These are phyloP conservation scores for Wickerhamiella parazyma DNA, from an alignment of 805 yeast species.

Conservation along the genomic window DNA sequence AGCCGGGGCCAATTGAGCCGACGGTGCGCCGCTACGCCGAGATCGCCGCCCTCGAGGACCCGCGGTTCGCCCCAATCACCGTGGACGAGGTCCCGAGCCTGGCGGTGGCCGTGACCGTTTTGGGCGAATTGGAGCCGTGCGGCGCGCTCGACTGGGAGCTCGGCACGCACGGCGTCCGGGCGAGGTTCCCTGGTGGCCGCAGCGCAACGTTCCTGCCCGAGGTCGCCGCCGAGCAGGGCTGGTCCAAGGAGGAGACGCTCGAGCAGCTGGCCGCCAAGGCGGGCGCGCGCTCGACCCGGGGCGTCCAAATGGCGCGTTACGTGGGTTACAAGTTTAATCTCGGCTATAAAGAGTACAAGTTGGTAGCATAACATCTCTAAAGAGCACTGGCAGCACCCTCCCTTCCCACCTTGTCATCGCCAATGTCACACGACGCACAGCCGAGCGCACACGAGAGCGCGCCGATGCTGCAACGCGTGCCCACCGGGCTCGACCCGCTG, in stretches of 20 bases:
- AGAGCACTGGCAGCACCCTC: no score
- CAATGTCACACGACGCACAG: background rate
- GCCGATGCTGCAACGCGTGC: constrained; percentile 1
- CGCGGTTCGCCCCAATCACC: constrained; percentile 57
- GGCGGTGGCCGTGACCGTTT: constrained; percentile 47
- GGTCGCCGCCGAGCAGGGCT: constrained; percentile 76
- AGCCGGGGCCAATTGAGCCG: constrained; percentile 33
- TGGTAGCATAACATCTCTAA: no score
- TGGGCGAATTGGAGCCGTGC: constrained; percentile 43
- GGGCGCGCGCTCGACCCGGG: constrained; percentile 22
- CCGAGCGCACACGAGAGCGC: background rate
- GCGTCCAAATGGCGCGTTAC: constrained; percentile 40
- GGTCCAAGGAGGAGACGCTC: constrained; percentile 64
- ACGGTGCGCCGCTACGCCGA: constrained; percentile 55
- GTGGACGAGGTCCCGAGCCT: constrained; percentile 40
- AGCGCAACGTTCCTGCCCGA: constrained; percentile 83
- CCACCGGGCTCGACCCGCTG: constrained; percentile 2
- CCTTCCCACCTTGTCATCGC: no score
- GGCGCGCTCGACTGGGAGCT: constrained; percentile 60
- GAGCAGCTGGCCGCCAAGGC: constrained; percentile 62
- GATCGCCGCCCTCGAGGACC: constrained; percentile 62
- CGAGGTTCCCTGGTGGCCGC: constrained; percentile 34
- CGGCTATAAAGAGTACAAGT: constrained; percentile 30
- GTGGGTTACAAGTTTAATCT: constrained; percentile 38
- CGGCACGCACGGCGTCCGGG: constrained; percentile 70